phyloP scores from a whole-genome alignment of 768 basidiomycete species.

The Naganishia vaughanmartiniae region DNA sequence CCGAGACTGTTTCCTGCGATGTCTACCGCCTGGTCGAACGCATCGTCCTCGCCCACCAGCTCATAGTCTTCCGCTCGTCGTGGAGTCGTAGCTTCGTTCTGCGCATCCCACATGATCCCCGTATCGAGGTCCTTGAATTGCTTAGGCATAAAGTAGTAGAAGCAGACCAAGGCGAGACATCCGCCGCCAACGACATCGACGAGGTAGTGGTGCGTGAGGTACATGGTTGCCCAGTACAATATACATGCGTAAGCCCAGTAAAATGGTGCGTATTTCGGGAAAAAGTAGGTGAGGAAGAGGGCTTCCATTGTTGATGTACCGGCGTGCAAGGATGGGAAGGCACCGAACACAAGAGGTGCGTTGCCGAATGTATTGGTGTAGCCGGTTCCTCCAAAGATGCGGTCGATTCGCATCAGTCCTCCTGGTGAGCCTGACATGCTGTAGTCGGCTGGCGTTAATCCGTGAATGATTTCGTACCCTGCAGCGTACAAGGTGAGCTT shows the following conservation, averaged over 20 bases:
- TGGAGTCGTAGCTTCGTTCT: constrained; percentile 27
- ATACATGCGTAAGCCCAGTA: constrained; percentile 80
- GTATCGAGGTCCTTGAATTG: constrained; percentile 63
- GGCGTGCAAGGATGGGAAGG: constrained; percentile 91
- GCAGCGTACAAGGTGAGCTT: background rate
- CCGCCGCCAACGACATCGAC: constrained; percentile 95
- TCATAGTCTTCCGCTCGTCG: constrained; percentile 34
- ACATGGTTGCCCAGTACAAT: constrained; percentile 98
- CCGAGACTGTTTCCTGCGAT: background rate
- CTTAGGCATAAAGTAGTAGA: constrained; percentile 83
- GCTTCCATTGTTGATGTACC: constrained; percentile 88
- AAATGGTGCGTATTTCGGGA: constrained; percentile 65
- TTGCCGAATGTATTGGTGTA: constrained; percentile 79
- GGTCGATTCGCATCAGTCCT: constrained; percentile 87
- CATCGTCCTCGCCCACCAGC: constrained; percentile 28
- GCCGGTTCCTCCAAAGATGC: constrained; percentile 69
- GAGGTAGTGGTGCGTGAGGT: constrained; percentile 96
- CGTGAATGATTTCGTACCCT: constrained; percentile 96
- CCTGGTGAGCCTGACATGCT: constrained; percentile 87
- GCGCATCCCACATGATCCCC: constrained; percentile 31
- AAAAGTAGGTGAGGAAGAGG: constrained; percentile 90
- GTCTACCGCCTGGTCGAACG: constrained; percentile 11
- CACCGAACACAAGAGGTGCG: constrained; percentile 92
- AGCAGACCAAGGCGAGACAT: constrained; percentile 79
- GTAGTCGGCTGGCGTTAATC: constrained; percentile 92